Percentiles rank a stretch among this genome's conserved stretches.
Conservation (phyloP, 352 stramenopile species). For the Lagenidium giganteum region DNA sequence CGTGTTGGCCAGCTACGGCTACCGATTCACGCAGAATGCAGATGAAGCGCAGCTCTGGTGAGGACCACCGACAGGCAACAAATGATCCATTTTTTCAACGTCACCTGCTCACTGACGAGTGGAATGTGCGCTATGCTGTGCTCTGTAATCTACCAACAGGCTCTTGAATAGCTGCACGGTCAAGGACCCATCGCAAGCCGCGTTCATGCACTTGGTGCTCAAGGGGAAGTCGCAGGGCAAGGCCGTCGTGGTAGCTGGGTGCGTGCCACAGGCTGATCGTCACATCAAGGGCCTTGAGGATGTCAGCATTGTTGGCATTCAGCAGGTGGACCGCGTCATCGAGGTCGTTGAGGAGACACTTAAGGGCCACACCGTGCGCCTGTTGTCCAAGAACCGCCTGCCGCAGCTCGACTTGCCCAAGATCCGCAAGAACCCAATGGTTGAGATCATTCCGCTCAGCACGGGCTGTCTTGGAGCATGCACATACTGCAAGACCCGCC, state of each 20-base stretch:
- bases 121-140: no score
- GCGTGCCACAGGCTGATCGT: constrained; percentile 87
- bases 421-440: constrained; percentile 89
- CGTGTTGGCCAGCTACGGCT: constrained; percentile 87
- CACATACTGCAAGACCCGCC: constrained; percentile 93
- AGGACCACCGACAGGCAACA: no score
- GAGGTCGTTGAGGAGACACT: constrained; percentile 91
- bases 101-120: no score
- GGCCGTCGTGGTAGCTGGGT: constrained; percentile 87
- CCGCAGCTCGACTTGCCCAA: constrained; percentile 89
- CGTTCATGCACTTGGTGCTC: constrained; percentile 86
- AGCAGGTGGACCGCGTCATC: constrained; percentile 89
- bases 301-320: constrained; percentile 86
- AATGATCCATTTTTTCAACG: no score
- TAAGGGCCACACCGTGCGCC: constrained; percentile 82
- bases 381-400: constrained; percentile 80
- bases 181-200: constrained; percentile 89
- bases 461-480: constrained; percentile 90
- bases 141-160: constrained; percentile 15
- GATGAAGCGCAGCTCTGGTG: constrained; percentile 81
- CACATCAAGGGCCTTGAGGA: constrained; percentile 77
- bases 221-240: constrained; percentile 79
- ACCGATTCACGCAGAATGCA: constrained; percentile 71
- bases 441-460: constrained; percentile 91
- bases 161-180: constrained; percentile 93